A percentile compares a stretch with the other conserved stretches of the same genome.
Evolutionary conservation across 2,329 filamentous ascomycete species (phyloP).

Genomic region (Myriosclerotinia curreyana): DNA sequence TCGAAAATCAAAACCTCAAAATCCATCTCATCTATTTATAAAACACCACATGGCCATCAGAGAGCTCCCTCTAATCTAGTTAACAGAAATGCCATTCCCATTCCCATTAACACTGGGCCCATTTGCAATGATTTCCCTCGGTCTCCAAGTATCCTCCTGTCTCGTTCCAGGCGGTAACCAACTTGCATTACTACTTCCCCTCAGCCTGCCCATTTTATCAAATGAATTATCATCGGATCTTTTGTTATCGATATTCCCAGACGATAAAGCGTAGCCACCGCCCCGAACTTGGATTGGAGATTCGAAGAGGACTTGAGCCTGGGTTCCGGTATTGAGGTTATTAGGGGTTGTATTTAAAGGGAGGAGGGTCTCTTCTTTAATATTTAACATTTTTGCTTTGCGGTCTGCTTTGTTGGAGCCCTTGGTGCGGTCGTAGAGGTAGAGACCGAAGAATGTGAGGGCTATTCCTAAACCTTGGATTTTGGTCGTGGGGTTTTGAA

Average conservation of each 20-base stretch:
- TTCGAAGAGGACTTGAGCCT: constrained; percentile 18
- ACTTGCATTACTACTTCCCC: constrained; percentile 47
- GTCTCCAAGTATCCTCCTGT: constrained; percentile 79
- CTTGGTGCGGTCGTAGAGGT: constrained; percentile 91
- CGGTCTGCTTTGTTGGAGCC: constrained; percentile 85
- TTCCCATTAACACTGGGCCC: constrained; percentile 11
- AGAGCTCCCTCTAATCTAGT: background rate
- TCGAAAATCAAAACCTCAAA: constrained; percentile 5
- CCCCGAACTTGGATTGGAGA: constrained; percentile 27
- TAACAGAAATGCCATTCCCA: constrained; percentile 15
- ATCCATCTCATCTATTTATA: constrained; percentile 8
- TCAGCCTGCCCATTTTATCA: constrained; percentile 50
- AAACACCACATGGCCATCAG: background rate
- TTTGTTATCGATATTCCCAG: constrained; percentile 44
- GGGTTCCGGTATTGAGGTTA: constrained; percentile 21
- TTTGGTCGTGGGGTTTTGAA: constrained; percentile 80
- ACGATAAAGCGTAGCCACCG: constrained; percentile 29
- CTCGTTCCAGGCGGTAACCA: constrained; percentile 79
- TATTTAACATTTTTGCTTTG: constrained; percentile 66
- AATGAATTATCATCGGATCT: constrained; percentile 51
- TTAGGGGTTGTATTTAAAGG: constrained; percentile 26
- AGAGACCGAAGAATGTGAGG: constrained; percentile 87
- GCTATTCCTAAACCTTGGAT: constrained; percentile 81
- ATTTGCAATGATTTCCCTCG: constrained; percentile 23
- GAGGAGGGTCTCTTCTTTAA: constrained; percentile 38